Conservation (phyloP, 768 basidiomycete genomes). For the Russula sp. region DNA sequence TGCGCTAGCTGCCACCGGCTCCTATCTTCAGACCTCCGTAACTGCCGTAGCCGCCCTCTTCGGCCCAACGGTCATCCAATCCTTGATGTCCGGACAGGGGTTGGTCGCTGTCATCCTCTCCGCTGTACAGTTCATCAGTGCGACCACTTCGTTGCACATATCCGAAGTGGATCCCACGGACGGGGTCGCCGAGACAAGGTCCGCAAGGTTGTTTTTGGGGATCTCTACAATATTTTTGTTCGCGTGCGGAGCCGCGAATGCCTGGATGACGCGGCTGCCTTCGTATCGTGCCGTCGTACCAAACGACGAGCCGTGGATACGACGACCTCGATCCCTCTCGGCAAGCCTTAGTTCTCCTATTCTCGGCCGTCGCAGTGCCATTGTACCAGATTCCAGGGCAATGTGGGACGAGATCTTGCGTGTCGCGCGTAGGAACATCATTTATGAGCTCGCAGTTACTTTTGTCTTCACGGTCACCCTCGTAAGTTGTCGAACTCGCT, state of each 20-base stretch:
- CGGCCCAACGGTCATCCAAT: conserved; percentile 65
- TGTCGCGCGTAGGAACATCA: conserved; percentile 57
- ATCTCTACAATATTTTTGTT: conserved; percentile 63
- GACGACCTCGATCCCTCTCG: conserved; percentile 28
- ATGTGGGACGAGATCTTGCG: conserved; percentile 37
- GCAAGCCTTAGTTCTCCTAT: conserved; percentile 35
- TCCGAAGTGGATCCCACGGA: conserved; percentile 24
- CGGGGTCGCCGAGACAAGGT: conserved; percentile 55
- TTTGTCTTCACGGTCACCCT: conserved; percentile 77
- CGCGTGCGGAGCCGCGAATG: conserved; percentile 46
- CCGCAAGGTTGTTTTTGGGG: conserved; percentile 69
- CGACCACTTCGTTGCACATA: conserved; percentile 47
- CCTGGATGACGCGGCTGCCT: conserved; percentile 52
- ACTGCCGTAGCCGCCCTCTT: conserved; percentile 79
- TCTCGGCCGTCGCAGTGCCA: conserved; percentile 27
- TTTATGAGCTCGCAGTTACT: conserved; percentile 66
- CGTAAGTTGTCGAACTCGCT: conserved; percentile 38
- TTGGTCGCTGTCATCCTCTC: conserved; percentile 81
- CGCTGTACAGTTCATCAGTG: conserved; percentile 64
- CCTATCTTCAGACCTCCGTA: conserved; percentile 72
- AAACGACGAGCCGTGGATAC: conserved; percentile 35
- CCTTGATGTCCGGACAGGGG: conserved; percentile 79
- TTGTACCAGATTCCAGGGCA: conserved; percentile 33
- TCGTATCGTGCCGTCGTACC: conserved; percentile 51
- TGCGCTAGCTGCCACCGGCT: conserved; percentile 53